Evolutionary conservation across 2,329 filamentous ascomycete genomes (phyloP).

Genomic region (Penicillium thymicola): DNA sequence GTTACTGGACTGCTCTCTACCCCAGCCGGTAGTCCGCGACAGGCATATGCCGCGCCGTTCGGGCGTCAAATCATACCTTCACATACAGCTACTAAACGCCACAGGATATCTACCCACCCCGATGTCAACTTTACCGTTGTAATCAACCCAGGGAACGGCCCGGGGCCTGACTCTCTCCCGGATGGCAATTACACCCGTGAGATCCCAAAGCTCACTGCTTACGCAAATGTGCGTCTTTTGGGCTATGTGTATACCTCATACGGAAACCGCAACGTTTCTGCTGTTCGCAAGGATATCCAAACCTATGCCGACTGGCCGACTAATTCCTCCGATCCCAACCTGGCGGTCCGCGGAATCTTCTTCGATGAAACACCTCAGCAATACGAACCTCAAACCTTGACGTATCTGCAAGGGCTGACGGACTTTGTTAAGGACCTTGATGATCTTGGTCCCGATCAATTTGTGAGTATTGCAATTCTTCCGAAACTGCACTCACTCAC

Average conservation of each 20-base stretch:
- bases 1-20: conserved; percentile 2
- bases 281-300: conserved; percentile 44
- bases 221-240: conserved; percentile 50
- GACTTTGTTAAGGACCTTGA: conserved; percentile 29
- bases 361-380: conserved; percentile 48
- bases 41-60: conserved; percentile 11
- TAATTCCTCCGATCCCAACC: conserved; percentile 33
- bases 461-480: conserved; percentile 32
- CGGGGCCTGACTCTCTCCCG: conserved; percentile 43
- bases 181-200: conserved; percentile 45
- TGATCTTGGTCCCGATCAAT: conserved; percentile 36
- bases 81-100: conserved; percentile 21
- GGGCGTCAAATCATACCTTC: conserved; percentile 5
- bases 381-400: conserved; percentile 31
- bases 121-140: conserved; percentile 50
- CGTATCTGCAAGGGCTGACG: conserved; percentile 36
- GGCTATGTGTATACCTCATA: conserved; percentile 53
- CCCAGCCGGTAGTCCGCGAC: conserved; percentile 11
- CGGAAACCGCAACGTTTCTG: conserved; percentile 38
- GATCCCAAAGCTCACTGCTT: conserved; percentile 39
- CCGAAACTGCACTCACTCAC: neutral
- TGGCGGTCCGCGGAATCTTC: conserved; percentile 49
- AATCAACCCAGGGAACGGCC: conserved; percentile 50
- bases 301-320: conserved; percentile 46
- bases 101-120: conserved; percentile 39